Base-by-base conservation (phyloP, 2,329 filamentous ascomycete species). In the Septoria linicola region DNA sequence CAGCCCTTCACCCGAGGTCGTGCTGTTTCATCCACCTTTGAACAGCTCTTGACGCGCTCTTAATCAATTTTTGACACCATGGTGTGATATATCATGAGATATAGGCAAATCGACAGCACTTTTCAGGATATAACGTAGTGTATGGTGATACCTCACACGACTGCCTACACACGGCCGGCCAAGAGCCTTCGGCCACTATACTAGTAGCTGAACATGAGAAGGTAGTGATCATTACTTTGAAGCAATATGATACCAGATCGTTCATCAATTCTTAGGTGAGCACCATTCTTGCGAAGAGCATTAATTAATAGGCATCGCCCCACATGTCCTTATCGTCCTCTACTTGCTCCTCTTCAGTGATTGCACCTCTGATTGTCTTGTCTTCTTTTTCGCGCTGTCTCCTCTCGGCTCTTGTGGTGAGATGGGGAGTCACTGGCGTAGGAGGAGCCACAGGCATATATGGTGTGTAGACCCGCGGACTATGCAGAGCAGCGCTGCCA, bases 401-500 rank as follows among this genome's bases (percentile, higher is more conserved):
- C 21, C 86, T 73, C 64, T 91, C 87, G 55, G 81, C 80, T 68
- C 78, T 49, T 3, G 83, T 88, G 13, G 88, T 82, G 40, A 92
- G 71, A 16, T 81, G 82, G n/a, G 88, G 87, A 23, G 88, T 90
- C 41, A 91, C 81, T 1, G 88, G 88, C 43, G 89, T 79, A 41
- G 88, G 76, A 1, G 87, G 86, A 5, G 84, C 87, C 66, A 84
- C 88, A 0, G 88, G 88, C 73, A 91, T 88, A 61, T 91, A 92
- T 0, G 88, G 86, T 49, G 81, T 83, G 68, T 91, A 91, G 7
- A 19, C 35, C 16, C 16, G 14, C 4, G 43, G 23, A 36, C 36
- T 42, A 8, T 42, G 41, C 41, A 43, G 4, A 11, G 17, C 41
- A 11, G 25, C 17, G 8, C 27, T 19, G 16, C 27, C 25, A 42